Percentiles rank a stretch among this genome's conserved stretches.
Evolutionary conservation across 2,329 filamentous ascomycete genomes (phyloP).

Genomic region (Basipetospora sp.): DNA sequence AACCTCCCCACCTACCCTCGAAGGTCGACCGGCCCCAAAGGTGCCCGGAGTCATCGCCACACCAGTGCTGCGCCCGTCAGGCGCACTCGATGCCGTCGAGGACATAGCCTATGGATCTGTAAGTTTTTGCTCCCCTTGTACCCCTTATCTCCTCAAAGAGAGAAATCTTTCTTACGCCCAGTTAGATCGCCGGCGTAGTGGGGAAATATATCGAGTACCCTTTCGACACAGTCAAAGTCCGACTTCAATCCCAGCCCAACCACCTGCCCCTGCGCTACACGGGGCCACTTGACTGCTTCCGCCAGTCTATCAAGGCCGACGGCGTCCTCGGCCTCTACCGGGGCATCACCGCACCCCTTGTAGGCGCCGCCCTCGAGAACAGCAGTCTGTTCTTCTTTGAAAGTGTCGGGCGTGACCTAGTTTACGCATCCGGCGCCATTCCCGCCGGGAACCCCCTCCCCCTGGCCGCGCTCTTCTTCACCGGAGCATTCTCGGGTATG

Average conservation of each 20-base stretch:
- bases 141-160: neutral
- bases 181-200: constrained; percentile 62
- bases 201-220: constrained; percentile 97
- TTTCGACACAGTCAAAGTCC: constrained; percentile 96
- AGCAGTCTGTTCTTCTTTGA: constrained; percentile 90
- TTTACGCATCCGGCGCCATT: constrained; percentile 39
- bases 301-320: constrained; percentile 65
- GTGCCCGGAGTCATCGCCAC: too few relatives aligned
- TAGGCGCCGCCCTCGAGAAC: constrained; percentile 83
- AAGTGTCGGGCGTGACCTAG: constrained; percentile 51
- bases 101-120: constrained; percentile 82
- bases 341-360: constrained; percentile 78
- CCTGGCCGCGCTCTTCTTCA: constrained; percentile 59
- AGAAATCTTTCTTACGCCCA: constrained; percentile 2
- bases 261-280: constrained; percentile 66
- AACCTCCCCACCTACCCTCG: neutral
- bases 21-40: neutral
- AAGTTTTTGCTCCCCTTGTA: too few relatives aligned
- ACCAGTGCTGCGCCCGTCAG: neutral
- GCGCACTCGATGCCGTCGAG: constrained; percentile 35
- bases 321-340: constrained; percentile 76
- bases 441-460: constrained; percentile 47
- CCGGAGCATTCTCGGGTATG: constrained; percentile 73
- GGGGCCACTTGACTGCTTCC: constrained; percentile 86
- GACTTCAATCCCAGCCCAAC: constrained; percentile 88